phyloP scores from a whole-genome alignment of 2,329 filamentous ascomycete genomes.

The Colletotrichum phormii region DNA sequence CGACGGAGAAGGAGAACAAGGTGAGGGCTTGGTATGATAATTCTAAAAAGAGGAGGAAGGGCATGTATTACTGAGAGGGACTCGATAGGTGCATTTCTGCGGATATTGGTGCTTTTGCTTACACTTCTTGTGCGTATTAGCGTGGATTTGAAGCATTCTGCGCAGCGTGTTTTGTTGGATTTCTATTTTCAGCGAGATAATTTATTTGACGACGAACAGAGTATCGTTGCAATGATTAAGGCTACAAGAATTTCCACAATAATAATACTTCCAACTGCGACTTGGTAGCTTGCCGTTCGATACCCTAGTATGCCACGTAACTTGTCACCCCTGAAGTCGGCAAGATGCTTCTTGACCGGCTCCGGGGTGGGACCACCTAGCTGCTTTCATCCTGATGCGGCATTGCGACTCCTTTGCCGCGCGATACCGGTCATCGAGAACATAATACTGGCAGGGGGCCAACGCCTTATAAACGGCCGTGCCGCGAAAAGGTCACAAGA shows the following conservation, averaged over 20 bases:
- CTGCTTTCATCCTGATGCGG: neutral
- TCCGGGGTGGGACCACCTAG: neutral
- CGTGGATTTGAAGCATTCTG: neutral
- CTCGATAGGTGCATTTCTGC: neutral
- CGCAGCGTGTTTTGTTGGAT: neutral
- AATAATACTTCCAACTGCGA: neutral
- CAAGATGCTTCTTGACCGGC: neutral
- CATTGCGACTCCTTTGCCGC: neutral
- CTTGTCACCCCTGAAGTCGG: neutral
- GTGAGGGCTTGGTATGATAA: neutral
- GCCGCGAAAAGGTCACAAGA: neutral
- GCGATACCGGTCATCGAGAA: slow-evolving; percentile 12
- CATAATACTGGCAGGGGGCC: too few relatives aligned
- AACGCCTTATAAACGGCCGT: neutral
- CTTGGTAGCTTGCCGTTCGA: neutral
- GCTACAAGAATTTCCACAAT: too few relatives aligned
- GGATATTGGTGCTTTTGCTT: neutral
- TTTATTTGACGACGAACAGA: neutral
- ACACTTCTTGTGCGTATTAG: neutral
- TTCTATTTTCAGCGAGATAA: neutral
- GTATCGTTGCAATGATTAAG: too few relatives aligned
- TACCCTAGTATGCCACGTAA: neutral
- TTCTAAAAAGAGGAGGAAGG: neutral
- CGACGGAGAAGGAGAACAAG: neutral
- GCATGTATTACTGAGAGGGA: neutral